These are phyloP conservation scores for Blastobotrys muscicola DNA, from an alignment of 805 yeast genomes.

Conservation along the genomic window DNA sequence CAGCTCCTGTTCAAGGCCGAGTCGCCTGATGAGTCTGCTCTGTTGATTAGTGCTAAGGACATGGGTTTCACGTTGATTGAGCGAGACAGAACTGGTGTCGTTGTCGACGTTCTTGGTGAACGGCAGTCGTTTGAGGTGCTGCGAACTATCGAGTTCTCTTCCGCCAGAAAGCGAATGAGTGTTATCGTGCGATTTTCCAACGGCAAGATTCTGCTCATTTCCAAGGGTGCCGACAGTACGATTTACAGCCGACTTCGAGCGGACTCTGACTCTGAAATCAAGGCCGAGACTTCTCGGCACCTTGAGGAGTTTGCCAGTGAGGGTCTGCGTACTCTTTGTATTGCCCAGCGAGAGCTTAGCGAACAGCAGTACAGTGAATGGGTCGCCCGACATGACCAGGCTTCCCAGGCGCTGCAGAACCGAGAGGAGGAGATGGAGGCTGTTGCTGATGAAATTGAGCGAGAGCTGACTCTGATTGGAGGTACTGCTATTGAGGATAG, in stretches of 20 bases:
- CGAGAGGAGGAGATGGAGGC: conserved; percentile 49
- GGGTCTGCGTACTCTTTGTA: conserved; percentile 68
- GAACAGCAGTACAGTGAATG: conserved; percentile 37
- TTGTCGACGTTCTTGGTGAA: conserved; percentile 37
- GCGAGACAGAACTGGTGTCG: conserved; percentile 40
- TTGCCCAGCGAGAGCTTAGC: conserved; percentile 49
- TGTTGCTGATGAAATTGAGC: conserved; percentile 52
- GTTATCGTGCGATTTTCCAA: conserved; percentile 44
- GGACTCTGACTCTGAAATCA: conserved; percentile 29
- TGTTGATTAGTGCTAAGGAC: conserved; percentile 69
- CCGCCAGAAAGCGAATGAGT: conserved; percentile 74
- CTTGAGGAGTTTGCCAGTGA: conserved; percentile 65
- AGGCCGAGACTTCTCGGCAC: conserved; percentile 49
- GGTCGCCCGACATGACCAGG: conserved; percentile 42
- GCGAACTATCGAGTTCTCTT: conserved; percentile 53
- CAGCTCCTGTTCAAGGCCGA: conserved; percentile 57
- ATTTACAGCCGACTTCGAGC: conserved; percentile 40
- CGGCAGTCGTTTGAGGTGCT: conserved; percentile 39
- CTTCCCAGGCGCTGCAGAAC: conserved; percentile 43
- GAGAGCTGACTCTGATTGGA: conserved; percentile 48
- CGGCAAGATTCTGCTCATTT: conserved; percentile 36
- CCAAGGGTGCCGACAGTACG: conserved; percentile 73
- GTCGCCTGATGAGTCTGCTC: conserved; percentile 76
- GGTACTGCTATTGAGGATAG: conserved; percentile 80
- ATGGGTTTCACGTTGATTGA: conserved; percentile 56